A percentile compares a stretch with the other conserved stretches of the same genome.
phyloP scores from a whole-genome alignment of 805 yeast genomes.

The Ogataea nitratoaversa region DNA sequence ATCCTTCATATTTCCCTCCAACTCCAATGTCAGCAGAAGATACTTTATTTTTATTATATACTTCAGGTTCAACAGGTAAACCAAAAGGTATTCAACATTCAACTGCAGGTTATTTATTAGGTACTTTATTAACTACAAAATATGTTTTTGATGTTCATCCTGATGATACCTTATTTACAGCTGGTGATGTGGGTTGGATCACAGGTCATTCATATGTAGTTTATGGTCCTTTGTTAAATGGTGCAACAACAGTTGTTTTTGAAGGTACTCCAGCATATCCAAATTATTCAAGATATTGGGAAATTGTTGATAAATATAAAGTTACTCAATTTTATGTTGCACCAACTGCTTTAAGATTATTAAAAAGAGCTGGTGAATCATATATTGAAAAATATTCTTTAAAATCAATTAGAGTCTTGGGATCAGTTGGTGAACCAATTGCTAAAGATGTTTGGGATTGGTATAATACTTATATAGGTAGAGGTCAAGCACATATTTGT shows the following conservation, averaged over 20 bases:
- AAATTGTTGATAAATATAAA: slow-evolving; percentile 84
- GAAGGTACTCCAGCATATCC: slow-evolving; percentile 99
- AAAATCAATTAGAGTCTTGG: slow-evolving; percentile 83
- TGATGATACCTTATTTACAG: slow-evolving; percentile 87
- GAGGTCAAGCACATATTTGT: slow-evolving; percentile 80
- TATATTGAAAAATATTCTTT: slow-evolving; percentile 78
- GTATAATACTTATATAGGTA: slow-evolving; percentile 92
- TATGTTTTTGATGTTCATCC: slow-evolving; percentile 91
- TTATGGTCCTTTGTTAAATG: slow-evolving; percentile 86
- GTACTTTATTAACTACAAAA: slow-evolving; percentile 87
- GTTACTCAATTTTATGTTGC: slow-evolving; percentile 98
- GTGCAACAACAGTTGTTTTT: slow-evolving; percentile 89
- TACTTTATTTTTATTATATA: slow-evolving; percentile 91
- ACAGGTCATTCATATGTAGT: slow-evolving; percentile 96
- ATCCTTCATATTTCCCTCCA: slow-evolving; percentile 83
- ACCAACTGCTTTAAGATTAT: slow-evolving; percentile 93
- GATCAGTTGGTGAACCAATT: slow-evolving; percentile 98
- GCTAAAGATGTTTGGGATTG: slow-evolving; percentile 98
- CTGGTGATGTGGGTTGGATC: slow-evolving; percentile 99
- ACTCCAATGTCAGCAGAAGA: slow-evolving; percentile 87
- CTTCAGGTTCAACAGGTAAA: slow-evolving; percentile 97
- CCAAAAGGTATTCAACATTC: slow-evolving; percentile 97
- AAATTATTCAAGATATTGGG: slow-evolving; percentile 93
- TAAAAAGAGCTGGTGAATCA: slow-evolving; percentile 77
- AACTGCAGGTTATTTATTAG: slow-evolving; percentile 91